These are phyloP conservation scores for Entoloma clypeatum DNA, from an alignment of 1,284 basidiomycete genomes.

Conservation along the genomic window DNA sequence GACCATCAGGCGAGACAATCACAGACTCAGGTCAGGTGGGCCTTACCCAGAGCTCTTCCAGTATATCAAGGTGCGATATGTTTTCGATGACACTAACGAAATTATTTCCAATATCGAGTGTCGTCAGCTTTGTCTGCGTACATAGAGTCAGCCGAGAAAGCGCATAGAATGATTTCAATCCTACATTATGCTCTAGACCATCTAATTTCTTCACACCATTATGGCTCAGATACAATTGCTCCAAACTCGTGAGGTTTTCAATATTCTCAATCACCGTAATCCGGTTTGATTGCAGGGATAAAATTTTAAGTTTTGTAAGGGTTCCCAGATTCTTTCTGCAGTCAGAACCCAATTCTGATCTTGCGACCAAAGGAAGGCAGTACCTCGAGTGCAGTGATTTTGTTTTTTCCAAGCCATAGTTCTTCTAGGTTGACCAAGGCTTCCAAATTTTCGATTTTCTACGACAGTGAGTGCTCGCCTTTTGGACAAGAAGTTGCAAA, in stretches of 20 bases:
- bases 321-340: constrained; percentile 51
- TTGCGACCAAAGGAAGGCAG: constrained; percentile 4
- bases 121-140: constrained; percentile 69
- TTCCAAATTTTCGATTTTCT: constrained; percentile 91
- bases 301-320: constrained; percentile 71
- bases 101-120: constrained; percentile 88
- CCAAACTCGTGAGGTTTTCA: constrained; percentile 67
- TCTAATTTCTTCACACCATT: constrained; percentile 88
- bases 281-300: constrained; percentile 92
- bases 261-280: constrained; percentile 86
- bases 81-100: constrained; percentile 78
- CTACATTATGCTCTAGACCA: constrained; percentile 81
- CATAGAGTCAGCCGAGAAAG: constrained; percentile 2
- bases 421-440: constrained; percentile 82
- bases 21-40: not conserved
- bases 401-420: constrained; percentile 98
- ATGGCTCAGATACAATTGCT: constrained; percentile 93
- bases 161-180: constrained; percentile 22
- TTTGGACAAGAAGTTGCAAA: not conserved
- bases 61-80: constrained; percentile 65
- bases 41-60: constrained; percentile 94
- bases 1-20: constrained; percentile 1
- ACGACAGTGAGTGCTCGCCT: constrained; percentile 1
- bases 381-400: constrained; percentile 85
- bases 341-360: constrained; percentile 5